Base-by-base conservation (phyloP, 345 rosid species). In the Eucalyptus victrix region DNA sequence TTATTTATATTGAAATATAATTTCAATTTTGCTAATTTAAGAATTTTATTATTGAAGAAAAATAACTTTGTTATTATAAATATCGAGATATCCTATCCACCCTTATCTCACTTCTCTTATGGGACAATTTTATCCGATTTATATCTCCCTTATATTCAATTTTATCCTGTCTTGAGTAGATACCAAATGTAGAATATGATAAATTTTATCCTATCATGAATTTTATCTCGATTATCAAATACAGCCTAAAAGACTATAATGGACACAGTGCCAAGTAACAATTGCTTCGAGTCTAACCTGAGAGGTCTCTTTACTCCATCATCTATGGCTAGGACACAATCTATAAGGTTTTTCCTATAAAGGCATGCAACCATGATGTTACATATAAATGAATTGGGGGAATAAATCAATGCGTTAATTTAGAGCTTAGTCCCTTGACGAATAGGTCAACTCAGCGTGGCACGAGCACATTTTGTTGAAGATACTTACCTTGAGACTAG, bases 51-150 rank as follows among this genome's bases (percentile, higher is more conserved):
- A 53, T 53, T 53, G 24, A 53, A 3, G 10, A 53, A 53, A 53
- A 53, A 19, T 19, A 19, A 53, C 0, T 53, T 53, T 53, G 5
- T 53, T 53, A 53, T 53, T 53, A 53, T 53, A 1, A 53, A 19
- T 53, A 53, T 53, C 11, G 0, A 2, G 7, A 19, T 34, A 53
- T 53, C 1, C 10, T 53, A 53, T 53, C 11, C 0, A 53, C 24
- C 0, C 0, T 53, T 53, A 53, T 19, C 24, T 0, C 58, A 19
- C 1, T 0, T 19, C 1, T 53, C 11, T 0, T 53, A 19, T 53
- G 24, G 0, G 24, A 53, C 4, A 53, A 53, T 53, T 53, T 53
- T 53, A 53, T 53, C 5, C 0, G 2, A 1, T 53, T 53, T 53
- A 53, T 53, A 53, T 53, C 24, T 53, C 1, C 0, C 0, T 53